Base-by-base conservation (phyloP, 495 filamentous ascomycete genomes). In the Clavariopsis aquatica region DNA sequence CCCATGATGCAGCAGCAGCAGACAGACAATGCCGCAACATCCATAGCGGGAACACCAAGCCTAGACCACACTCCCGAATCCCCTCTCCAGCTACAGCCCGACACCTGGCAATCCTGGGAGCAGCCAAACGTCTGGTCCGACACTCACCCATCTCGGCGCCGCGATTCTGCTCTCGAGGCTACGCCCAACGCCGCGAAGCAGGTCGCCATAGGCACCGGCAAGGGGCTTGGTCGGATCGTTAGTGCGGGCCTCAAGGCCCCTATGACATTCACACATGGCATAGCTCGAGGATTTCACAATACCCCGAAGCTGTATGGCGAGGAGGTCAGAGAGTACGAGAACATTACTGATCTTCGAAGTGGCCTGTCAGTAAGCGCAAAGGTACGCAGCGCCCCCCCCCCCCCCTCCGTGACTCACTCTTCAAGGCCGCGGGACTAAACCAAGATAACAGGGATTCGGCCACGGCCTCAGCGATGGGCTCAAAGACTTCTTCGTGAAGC, bases 221-320 rank as follows among this genome's bases (percentile, higher is more conserved):
- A 84, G 64, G 83, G 85, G 12, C 78, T 89, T 26, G 77, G 79
- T 17, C 85, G 87, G 29, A 88, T 94, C 52, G 82, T 92, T 10
- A 81, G 81, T 29, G 84, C 87, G 20, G 82, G 85, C 17, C 73
- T 92, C 56, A 85, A 87, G 75, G 84, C 87, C 0, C 91, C 91
- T 0, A 87, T 91, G 77, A 90, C 93, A 62, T 83, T 94, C 57
- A 87, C 89, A 15, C 77, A 93, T 36, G 86, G 84, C 6, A 68
- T 95, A 1, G 85, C 91, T 0, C 87, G 86, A 73, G 91, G 91
- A 9, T 95, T 95, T 66, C 89, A 94, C 73, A 95, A 94, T 69
- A 85, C 84, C 1, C 90, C 91, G 0, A 87, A 84, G 60, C 72
- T 94, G 0, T 94, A 93, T 63, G 85, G 90, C 47, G 91, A 93